A percentile compares a stretch with the other conserved stretches of the same genome.
These are phyloP conservation scores for Sphagnum tenellum DNA, from an alignment of 225 moss, liverwort and hornwort species.

Conservation along the genomic window DNA sequence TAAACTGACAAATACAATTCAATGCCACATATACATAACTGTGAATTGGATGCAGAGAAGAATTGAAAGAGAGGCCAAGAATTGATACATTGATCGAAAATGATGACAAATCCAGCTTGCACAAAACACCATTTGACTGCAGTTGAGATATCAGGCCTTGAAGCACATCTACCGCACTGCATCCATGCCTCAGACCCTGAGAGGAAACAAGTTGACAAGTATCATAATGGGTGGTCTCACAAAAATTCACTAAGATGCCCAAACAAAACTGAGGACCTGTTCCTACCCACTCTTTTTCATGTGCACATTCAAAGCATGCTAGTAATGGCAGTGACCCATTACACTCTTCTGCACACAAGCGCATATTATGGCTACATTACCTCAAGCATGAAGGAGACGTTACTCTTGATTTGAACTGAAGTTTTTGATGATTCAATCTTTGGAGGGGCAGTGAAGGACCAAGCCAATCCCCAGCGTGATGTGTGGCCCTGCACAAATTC, in stretches of 20 bases:
- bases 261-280: no score
- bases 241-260: no score
- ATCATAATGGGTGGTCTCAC: background rate
- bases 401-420: slow-evolving; percentile 29
- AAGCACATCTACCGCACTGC: slow-evolving; percentile 59
- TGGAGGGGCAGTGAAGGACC: slow-evolving; percentile 66
- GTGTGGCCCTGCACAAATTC: slow-evolving; percentile 98
- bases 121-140: slow-evolving; percentile 43
- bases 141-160: slow-evolving; percentile 60
- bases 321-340: background rate
- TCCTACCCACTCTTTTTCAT: background rate
- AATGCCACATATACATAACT: no score
- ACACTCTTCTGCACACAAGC: no score
- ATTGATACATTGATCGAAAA: slow-evolving; percentile 59
- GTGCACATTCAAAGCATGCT: background rate
- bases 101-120: slow-evolving; percentile 37
- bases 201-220: slow-evolving; percentile 6
- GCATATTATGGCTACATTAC: slow-evolving; percentile 11
- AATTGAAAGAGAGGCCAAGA: no score
- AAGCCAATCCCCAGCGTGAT: slow-evolving; percentile 91
- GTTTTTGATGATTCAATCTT: slow-evolving; percentile 19
- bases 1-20: no score
- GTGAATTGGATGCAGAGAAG: no score
- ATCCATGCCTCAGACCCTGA: slow-evolving; percentile 68
- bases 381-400: slow-evolving; percentile 87